Evolutionary conservation across 345 rosid genomes (phyloP), one percentile per base, ranked within the genome.

Genomic region (Acer yangbiense): DNA sequence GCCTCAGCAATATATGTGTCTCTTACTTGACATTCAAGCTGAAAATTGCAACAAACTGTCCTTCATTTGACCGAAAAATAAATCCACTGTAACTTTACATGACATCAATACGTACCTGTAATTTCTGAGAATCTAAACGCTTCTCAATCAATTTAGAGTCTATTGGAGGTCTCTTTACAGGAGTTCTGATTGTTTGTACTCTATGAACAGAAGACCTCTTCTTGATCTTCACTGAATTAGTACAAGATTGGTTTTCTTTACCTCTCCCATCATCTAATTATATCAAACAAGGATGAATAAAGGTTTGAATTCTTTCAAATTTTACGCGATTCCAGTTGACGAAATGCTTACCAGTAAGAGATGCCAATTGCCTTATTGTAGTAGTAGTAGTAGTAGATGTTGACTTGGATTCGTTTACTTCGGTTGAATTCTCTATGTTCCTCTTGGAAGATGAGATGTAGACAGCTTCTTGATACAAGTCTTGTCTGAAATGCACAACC

Each of bases 401-500:
- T 2, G 71, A 50, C 64, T 77, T 85, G 11, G 82, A 9, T 75
- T 68, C 39, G 85, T 20, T 74, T 35, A 35, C 39, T 35, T 86
- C 89, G 6, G 78, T 75, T 60, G 84, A 75, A 72, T 58, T 78
- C 71, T 86, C 84, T 39, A 76, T 27, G 80, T 80, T 85, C 82
- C 79, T 85, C 84, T 87, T 88, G 50, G 90, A 84, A 16, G 90
- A 84, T 50, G 97, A 90, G 80, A 85, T 83, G 83, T 84, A 77
- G 63, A 86, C 88, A 17, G 90, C 91, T 86, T 93, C 97, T 80
- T 90, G 93, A 82, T 93, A 91, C 83, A 92, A 77, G 65, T 85
- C 93, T 68, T 91, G 92, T 73, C 94, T 83, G 63, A 84, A 88
- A 83, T 89, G 88, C 74, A 93, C 93, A 27, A 91, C 87, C 76